These are phyloP conservation scores for Rhodotorula sp. DNA, from an alignment of 1,284 basidiomycete species.

Conservation along the genomic window DNA sequence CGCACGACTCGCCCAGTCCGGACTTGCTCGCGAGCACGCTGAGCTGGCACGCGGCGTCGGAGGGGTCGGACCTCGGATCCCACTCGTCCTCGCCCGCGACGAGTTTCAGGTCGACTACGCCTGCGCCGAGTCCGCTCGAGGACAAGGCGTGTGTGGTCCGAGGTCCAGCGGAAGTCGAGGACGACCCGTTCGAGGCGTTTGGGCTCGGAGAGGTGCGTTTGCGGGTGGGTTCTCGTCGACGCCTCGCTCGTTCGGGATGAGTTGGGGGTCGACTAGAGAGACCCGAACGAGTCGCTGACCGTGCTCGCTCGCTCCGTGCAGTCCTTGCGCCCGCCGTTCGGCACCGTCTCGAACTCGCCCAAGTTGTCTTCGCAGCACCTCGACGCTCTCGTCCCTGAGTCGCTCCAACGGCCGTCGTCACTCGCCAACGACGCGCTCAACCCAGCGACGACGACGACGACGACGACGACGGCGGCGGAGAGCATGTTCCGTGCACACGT, in stretches of 20 bases:
- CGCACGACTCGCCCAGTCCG: background rate
- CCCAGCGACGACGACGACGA: background rate
- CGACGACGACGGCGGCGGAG: background rate
- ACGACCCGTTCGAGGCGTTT: too few species aligned
- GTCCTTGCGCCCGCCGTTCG: background rate
- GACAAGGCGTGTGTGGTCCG: too few species aligned
- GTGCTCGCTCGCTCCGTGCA: background rate
- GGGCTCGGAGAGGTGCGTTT: too few species aligned
- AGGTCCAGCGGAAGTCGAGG: too few species aligned
- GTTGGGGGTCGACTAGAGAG: too few species aligned
- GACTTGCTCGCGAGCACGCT: background rate
- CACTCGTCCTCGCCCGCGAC: constrained; percentile 3
- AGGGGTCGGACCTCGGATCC: too few species aligned
- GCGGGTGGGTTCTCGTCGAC: background rate
- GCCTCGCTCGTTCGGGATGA: background rate
- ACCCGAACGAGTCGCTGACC: background rate
- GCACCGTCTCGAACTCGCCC: background rate
- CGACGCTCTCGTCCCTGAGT: background rate
- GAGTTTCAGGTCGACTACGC: too few species aligned
- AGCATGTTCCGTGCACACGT: background rate
- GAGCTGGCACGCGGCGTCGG: background rate
- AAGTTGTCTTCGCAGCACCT: background rate
- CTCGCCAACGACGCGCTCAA: background rate
- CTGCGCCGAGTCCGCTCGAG: too few species aligned
- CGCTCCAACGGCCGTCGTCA: background rate